phyloP scores from a whole-genome alignment of 2,329 filamentous ascomycete genomes.

The Aspergillus neoniger region DNA sequence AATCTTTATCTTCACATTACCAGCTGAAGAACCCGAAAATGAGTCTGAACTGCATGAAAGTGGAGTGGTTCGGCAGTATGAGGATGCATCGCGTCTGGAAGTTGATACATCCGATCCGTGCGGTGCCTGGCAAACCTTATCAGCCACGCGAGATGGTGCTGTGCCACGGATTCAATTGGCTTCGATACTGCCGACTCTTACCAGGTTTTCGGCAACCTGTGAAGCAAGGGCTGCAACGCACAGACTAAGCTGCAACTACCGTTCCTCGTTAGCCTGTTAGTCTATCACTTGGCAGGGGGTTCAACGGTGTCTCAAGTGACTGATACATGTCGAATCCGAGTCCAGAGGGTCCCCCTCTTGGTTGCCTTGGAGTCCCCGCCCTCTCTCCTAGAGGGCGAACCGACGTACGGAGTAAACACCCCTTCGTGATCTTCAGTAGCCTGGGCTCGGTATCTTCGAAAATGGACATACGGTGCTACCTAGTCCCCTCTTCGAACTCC shows the following conservation, averaged over 20 bases:
- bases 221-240: conserved; percentile 2
- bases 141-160: background rate
- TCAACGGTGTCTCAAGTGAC: background rate
- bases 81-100: background rate
- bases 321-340: background rate
- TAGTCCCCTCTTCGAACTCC: background rate
- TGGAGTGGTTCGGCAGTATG: background rate
- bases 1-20: too few relatives aligned
- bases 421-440: background rate
- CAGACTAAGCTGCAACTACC: background rate
- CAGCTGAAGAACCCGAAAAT: background rate
- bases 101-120: background rate
- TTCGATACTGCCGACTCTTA: background rate
- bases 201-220: background rate
- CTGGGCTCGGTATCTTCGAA: background rate
- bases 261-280: background rate
- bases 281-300: background rate
- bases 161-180: background rate
- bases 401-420: background rate
- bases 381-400: background rate
- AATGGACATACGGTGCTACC: background rate
- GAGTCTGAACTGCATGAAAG: background rate
- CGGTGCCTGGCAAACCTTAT: background rate
- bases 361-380: background rate
- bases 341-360: background rate